Percentiles rank a stretch among this genome's conserved stretches.
phyloP scores from a whole-genome alignment of 2,329 filamentous ascomycete genomes.

The Paraphoma chrysanthemicola region DNA sequence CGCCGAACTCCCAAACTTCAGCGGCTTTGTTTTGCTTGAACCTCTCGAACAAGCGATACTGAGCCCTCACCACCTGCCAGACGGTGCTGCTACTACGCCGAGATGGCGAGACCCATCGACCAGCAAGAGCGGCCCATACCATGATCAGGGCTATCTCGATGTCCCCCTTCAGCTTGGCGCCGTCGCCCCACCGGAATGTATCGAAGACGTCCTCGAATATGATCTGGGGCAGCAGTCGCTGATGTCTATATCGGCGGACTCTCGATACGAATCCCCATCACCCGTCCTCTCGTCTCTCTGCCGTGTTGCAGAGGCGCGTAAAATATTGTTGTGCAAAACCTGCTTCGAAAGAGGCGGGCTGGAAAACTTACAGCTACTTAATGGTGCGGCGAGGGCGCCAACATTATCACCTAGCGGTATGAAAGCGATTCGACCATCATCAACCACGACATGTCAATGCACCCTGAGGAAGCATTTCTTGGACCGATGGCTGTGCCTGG shows the following conservation, averaged over 20 bases:
- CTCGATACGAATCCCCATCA: conserved; percentile 31
- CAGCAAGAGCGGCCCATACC: conserved; percentile 21
- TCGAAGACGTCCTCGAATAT: conserved; percentile 33
- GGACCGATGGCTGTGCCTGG: conserved; percentile 31
- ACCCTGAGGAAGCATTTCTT: conserved; percentile 25
- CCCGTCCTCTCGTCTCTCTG: conserved; percentile 35
- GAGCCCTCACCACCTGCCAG: conserved; percentile 32
- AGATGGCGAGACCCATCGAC: conserved; percentile 17
- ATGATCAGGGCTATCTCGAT: conserved; percentile 43
- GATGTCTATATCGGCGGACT: conserved; percentile 22
- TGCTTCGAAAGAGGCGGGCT: not conserved
- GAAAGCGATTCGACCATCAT: not conserved
- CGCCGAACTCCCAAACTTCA: conserved; percentile 40
- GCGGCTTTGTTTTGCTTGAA: conserved; percentile 38
- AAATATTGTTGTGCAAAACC: conserved; percentile 3
- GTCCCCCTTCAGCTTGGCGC: conserved; percentile 27
- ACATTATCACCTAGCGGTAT: not conserved
- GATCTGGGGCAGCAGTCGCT: conserved; percentile 30
- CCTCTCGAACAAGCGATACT: conserved; percentile 35
- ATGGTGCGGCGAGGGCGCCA: not conserved
- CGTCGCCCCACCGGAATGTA: conserved; percentile 26
- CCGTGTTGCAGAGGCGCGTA: conserved; percentile 27
- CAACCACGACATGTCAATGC: conserved; percentile 15
- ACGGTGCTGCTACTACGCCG: not conserved
- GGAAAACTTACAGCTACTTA: not conserved